Evolutionary conservation across 768 basidiomycete species (phyloP), one percentile per base, ranked within the genome.

Genomic region (Leccinum subtestaceum): DNA sequence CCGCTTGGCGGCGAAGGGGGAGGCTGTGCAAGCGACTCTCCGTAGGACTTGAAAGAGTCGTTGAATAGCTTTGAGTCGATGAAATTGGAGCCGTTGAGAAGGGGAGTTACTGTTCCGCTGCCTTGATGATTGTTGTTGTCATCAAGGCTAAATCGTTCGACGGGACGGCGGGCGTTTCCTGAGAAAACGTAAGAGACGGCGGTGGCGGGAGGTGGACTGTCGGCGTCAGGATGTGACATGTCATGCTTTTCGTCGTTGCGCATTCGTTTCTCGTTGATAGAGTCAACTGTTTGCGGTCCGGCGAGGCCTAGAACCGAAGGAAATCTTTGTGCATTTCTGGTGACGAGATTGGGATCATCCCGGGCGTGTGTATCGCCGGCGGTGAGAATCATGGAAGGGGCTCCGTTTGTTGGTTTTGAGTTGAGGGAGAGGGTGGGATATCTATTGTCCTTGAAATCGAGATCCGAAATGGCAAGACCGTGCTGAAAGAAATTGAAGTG

Each of bases 391-490:
- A 78, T 72, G 43, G 70, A 56, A 56, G 71, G 68, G 32, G 68
- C 50, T 48, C 61, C 70, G 49, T 67, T 65, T 46, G 61, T 59
- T 51, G 53, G 63, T 34, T 66, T 68, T 29, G 67, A 54, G 57
- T 58, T 27, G 52, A 75, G 60, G 7, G 72, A 57, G 19, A 76
- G 65, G 51, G 75, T 57, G 17, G 81, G 76, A 63, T 87, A 86
- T 68, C 87, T 78, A 68, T 81, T 82, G 76, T 87, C 87, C 65
- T 80, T 78, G 70, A 84, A 80, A 72, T 86, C 84, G 61, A 84
- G 77, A 58, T 87, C 86, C 57, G 81, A 75, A 70, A 86, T 78
- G 43, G 76, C 67, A 59, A 87, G 77, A 45, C 79, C 74, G 65
- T 78, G 79, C 53, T 84, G 76, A 72, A 84, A 85, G 61, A 80